These are phyloP conservation scores for Fonsecaea monophora DNA, from an alignment of 2,329 filamentous ascomycete genomes.

Conservation along the genomic window DNA sequence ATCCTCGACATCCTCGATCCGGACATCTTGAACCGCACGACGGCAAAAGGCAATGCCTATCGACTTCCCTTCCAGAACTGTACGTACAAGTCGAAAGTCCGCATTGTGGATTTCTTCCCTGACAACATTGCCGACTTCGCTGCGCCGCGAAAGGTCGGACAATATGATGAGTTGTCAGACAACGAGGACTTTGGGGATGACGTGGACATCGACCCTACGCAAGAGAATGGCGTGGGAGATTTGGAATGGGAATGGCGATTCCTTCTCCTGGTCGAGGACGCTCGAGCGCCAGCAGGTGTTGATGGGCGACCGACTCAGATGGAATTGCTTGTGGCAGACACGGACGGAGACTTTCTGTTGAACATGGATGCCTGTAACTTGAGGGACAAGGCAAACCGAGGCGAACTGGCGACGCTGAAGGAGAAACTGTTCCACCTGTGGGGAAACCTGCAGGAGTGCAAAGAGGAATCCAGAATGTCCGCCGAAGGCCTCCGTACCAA, in stretches of 20 bases:
- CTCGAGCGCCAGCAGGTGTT: conserved; percentile 48
- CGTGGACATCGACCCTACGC: conserved; percentile 25
- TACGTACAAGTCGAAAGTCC: conserved; percentile 70
- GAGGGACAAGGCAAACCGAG: conserved; percentile 52
- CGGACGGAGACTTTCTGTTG: conserved; percentile 63
- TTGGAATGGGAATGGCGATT: conserved; percentile 82
- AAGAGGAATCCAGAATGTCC: conserved; percentile 46
- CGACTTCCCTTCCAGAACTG: conserved; percentile 74
- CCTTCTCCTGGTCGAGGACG: conserved; percentile 77
- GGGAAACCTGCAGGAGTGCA: conserved; percentile 82
- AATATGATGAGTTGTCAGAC: conserved; percentile 60
- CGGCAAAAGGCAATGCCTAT: conserved; percentile 54
- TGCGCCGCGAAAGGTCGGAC: conserved; percentile 53
- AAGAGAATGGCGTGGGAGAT: conserved; percentile 33
- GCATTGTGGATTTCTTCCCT: conserved; percentile 84
- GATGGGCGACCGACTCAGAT: conserved; percentile 56
- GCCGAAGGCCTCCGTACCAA: conserved; percentile 33
- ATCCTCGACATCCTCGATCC: conserved; percentile 59
- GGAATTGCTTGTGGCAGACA: conserved; percentile 72
- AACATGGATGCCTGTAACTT: conserved; percentile 65
- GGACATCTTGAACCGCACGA: conserved; percentile 53
- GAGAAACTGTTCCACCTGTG: conserved; percentile 80
- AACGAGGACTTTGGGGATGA: conserved; percentile 44
- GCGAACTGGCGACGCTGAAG: conserved; percentile 61
- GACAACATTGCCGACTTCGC: conserved; percentile 74